phyloP scores from a whole-genome alignment of 2,329 filamentous ascomycete genomes.

The Venturia asperata region DNA sequence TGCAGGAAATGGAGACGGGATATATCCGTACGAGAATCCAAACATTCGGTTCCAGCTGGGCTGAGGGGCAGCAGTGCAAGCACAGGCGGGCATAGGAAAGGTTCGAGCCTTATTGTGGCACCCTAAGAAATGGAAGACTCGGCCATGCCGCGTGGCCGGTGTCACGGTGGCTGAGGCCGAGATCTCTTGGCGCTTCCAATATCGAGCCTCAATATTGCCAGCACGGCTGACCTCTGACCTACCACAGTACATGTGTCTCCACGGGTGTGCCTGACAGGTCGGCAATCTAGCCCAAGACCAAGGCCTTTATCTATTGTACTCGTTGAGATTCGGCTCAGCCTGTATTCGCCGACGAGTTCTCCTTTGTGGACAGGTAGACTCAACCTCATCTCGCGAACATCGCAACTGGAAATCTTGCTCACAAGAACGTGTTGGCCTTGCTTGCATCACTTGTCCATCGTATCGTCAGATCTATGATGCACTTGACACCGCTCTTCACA shows the following conservation, averaged over 20 bases:
- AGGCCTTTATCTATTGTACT: too few species aligned
- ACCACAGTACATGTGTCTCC: background rate
- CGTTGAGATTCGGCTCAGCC: background rate
- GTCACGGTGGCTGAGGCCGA: background rate
- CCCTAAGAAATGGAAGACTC: background rate
- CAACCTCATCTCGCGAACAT: too few species aligned
- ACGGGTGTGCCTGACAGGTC: background rate
- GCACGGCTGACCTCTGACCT: background rate
- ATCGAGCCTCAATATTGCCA: background rate
- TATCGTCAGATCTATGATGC: background rate
- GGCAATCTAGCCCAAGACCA: background rate
- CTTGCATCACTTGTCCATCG: background rate
- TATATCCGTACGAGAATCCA: background rate
- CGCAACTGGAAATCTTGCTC: too few species aligned
- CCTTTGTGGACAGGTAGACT: background rate
- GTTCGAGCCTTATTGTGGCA: background rate
- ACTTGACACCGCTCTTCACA: background rate
- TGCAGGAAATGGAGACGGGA: background rate
- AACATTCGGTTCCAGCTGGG: background rate
- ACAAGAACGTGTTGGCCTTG: too few species aligned
- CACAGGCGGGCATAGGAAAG: too few species aligned
- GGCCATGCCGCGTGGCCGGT: too few species aligned
- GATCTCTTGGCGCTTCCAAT: background rate
- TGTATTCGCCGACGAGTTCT: background rate
- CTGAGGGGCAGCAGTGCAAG: background rate